A percentile compares a stretch with the other conserved stretches of the same genome.
These are phyloP conservation scores for Cutaneotrichosporon sp. DNA, from an alignment of 1,284 basidiomycete genomes.

Conservation along the genomic window DNA sequence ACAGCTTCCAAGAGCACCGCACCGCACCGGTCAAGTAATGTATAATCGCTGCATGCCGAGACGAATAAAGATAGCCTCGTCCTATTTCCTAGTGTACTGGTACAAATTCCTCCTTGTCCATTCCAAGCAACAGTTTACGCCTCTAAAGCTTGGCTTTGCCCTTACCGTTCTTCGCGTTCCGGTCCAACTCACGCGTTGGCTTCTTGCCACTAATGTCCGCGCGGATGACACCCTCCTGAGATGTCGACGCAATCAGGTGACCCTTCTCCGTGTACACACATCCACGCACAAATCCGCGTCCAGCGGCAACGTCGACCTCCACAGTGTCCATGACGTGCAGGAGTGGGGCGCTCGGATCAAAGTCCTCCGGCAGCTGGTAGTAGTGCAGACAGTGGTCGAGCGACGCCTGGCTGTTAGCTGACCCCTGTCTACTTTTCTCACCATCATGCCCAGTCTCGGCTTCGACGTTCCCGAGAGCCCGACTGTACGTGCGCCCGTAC, in stretches of 20 bases:
- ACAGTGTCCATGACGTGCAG: slow-evolving; percentile 73
- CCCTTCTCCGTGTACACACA: slow-evolving; percentile 70
- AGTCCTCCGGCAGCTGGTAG: slow-evolving; percentile 65
- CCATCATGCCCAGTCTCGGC: slow-evolving; percentile 62
- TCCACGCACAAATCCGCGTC: slow-evolving; percentile 69
- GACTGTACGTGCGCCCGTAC: slow-evolving; percentile 60
- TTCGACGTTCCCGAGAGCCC: slow-evolving; percentile 54
- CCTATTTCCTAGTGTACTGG: no score
- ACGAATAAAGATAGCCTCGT: no score
- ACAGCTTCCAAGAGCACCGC: no score
- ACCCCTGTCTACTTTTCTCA: slow-evolving; percentile 38
- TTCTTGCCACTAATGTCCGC: slow-evolving; percentile 33
- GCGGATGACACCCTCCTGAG: slow-evolving; percentile 69
- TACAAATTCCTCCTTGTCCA: background rate
- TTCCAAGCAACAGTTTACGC: no score
- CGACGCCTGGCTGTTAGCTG: slow-evolving; percentile 52
- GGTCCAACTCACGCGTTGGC: slow-evolving; percentile 18
- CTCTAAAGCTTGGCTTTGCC: slow-evolving; percentile 27
- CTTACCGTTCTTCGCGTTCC: slow-evolving; percentile 25
- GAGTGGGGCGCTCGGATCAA: slow-evolving; percentile 73
- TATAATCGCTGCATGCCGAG: no score
- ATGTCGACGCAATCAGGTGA: slow-evolving; percentile 66
- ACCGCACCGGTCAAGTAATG: no score
- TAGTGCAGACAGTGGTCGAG: slow-evolving; percentile 81
- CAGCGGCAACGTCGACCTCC: slow-evolving; percentile 56